These are phyloP conservation scores for Dryas alaskensis DNA, from an alignment of 306 rosid species.

Conservation along the genomic window DNA sequence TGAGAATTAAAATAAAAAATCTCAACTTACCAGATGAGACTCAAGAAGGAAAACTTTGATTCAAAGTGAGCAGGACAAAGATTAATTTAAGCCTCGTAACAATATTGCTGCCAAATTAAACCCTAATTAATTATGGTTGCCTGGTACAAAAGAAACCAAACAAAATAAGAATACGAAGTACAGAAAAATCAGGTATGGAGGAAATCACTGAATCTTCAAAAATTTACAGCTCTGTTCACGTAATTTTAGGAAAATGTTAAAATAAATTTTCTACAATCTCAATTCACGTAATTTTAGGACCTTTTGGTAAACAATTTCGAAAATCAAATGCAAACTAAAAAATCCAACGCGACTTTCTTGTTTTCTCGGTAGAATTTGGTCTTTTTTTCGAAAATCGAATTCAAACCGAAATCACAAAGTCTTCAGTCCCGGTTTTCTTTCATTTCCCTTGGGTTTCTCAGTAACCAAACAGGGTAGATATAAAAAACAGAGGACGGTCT, in stretches of 20 bases:
- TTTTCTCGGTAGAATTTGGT: neutral
- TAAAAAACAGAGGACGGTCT: neutral
- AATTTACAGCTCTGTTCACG: too few species aligned
- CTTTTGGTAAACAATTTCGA: too few species aligned
- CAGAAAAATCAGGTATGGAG: too few species aligned
- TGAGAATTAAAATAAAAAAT: too few species aligned
- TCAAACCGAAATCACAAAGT: neutral
- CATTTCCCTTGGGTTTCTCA: neutral
- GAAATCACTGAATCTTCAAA: too few species aligned
- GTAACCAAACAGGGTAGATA: neutral
- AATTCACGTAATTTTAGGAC: neutral
- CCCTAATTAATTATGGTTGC: neutral
- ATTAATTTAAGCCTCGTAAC: neutral
- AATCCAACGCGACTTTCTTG: neutral
- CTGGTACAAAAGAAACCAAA: slow-evolving; percentile 1
- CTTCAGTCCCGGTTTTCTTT: neutral
- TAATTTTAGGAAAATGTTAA: too few species aligned
- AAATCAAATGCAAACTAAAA: neutral
- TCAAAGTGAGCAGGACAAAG: too few species aligned
- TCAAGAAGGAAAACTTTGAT: too few species aligned
- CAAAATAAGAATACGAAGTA: neutral
- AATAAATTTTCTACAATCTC: too few species aligned
- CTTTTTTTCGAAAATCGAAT: neutral
- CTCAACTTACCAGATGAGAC: too few species aligned
- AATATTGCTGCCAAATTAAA: neutral